Conservation (phyloP, 2,329 filamentous ascomycete species). For the Ophiocordyceps unilateralis region DNA sequence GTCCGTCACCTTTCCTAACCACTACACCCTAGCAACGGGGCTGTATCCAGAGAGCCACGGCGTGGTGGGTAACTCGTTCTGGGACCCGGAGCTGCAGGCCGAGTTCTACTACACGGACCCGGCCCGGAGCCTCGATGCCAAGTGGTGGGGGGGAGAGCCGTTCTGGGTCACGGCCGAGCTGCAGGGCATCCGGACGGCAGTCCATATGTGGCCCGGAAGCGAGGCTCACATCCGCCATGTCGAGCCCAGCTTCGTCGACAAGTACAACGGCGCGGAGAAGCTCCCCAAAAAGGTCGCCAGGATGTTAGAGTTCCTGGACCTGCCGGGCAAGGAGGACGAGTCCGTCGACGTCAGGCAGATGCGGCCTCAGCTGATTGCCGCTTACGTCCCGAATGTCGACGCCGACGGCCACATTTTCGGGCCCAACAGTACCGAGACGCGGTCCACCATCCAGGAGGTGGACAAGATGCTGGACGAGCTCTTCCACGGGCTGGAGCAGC, state of each 20-base stretch:
- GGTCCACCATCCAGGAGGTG: conserved; percentile 56
- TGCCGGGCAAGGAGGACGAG: conserved; percentile 51
- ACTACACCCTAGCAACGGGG: conserved; percentile 85
- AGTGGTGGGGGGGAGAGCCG: conserved; percentile 93
- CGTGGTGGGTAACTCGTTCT: conserved; percentile 87
- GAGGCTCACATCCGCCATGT: conserved; percentile 68
- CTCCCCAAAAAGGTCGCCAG: conserved; percentile 61
- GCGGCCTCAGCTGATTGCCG: conserved; percentile 79
- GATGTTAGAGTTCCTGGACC: conserved; percentile 69
- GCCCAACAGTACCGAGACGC: conserved; percentile 87
- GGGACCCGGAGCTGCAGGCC: conserved; percentile 59
- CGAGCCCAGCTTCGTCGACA: conserved; percentile 68
- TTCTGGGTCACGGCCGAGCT: conserved; percentile 87
- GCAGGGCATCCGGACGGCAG: conserved; percentile 58
- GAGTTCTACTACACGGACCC: conserved; percentile 84
- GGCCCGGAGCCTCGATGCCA: conserved; percentile 55
- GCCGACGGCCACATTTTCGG: conserved; percentile 73
- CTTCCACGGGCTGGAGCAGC: conserved; percentile 56
- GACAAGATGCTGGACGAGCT: conserved; percentile 69
- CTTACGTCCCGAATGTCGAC: conserved; percentile 90
- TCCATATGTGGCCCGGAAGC: conserved; percentile 98
- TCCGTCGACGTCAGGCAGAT: conserved; percentile 30
- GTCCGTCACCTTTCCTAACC: conserved; percentile 91
- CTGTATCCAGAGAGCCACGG: conserved; percentile 87
- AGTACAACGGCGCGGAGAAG: conserved; percentile 62